Base-by-base conservation (phyloP, 208 protist genomes). In the Leishmania gerbilli region DNA sequence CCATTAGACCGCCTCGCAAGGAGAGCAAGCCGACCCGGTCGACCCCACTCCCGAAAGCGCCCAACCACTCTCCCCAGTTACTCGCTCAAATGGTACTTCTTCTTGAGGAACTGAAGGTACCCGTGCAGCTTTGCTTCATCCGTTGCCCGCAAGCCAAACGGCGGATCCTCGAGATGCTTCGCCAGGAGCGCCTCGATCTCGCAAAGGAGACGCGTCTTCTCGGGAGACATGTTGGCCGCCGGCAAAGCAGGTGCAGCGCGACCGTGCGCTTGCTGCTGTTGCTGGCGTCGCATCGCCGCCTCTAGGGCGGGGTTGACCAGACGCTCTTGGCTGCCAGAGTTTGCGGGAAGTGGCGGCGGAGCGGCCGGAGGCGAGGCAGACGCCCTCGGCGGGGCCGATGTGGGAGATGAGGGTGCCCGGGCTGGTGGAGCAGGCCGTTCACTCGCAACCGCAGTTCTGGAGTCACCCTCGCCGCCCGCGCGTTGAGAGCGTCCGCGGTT, bases 141-240 rank as follows among this genome's bases (percentile, higher is more conserved):
- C 19, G 90, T 88, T 7, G 91, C 84, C 17, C 86, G 87, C 3
- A 97, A 85, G 15, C 95, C 95, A 80, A 97, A 96, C 1, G 92
- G 95, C 62, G 88, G 83, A 7, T 90, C 88, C 71, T 95, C 90
- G 21, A 79, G 76, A 24, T 87, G 71, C 55, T 79, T 71, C 47
- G 79, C 84, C 21, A 95, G 71, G 40, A 96, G 53, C 8, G 76
- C 71, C 13, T 91, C 78, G 80, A 97, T 96, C 49, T 94, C 88
- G 19, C 72, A 77, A 64, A 97, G 69, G 42, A 97, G 83, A 40
- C 80, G 74, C 49, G 62, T 69, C 86, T 95, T 93, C 65, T 95
- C 91, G 4, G 77, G 62, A 34, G 87, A 89, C 71, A 89, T 88
- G 60, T 55, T 84, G 21, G 65, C 40, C 34, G 68, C 76, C 34